Conservation (phyloP, 352 stramenopile species). For the Globisporangium mamillatum region DNA sequence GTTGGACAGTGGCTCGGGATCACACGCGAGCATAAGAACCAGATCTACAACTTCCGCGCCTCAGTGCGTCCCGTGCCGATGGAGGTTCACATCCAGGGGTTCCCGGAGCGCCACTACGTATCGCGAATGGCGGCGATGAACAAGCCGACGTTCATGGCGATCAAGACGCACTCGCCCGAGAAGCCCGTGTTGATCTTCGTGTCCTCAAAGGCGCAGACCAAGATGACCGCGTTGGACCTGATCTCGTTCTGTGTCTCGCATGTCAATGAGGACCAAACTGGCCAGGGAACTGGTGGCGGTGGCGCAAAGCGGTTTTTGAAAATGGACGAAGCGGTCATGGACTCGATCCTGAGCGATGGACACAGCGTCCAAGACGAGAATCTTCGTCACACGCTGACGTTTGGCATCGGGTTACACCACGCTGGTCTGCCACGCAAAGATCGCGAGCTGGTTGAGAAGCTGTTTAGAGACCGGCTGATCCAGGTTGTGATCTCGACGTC, state of each 20-base stretch:
- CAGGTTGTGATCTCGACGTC: conserved; percentile 93
- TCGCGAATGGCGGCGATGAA: conserved; percentile 99
- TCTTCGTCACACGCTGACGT: conserved; percentile 94
- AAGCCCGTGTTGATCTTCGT: conserved; percentile 98
- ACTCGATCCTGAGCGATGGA: conserved; percentile 75
- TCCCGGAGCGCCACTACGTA: conserved; percentile 96
- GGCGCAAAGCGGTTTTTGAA: conserved; percentile 93
- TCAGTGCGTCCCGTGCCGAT: conserved; percentile 96
- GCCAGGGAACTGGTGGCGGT: conserved; percentile 71
- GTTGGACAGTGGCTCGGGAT: conserved; percentile 98
- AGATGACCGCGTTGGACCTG: conserved; percentile 96
- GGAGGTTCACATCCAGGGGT: conserved; percentile 96
- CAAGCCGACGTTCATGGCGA: conserved; percentile 98
- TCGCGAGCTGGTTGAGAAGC: conserved; percentile 94
- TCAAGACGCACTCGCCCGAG: conserved; percentile 92
- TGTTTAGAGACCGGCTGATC: conserved; percentile 97
- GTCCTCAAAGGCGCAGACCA: conserved; percentile 96
- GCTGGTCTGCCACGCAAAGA: conserved; percentile 88
- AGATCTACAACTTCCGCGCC: conserved; percentile 94
- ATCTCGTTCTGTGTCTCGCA: conserved; percentile 90
- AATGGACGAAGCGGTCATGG: conserved; percentile 88
- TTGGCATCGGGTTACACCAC: conserved; percentile 98
- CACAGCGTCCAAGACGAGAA: conserved; percentile 87
- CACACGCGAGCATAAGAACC: conserved; percentile 54
- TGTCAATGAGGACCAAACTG: conserved; percentile 26